A percentile compares a stretch with the other conserved stretches of the same genome.
phyloP scores from a whole-genome alignment of 1,139 yeast species.

The Debaryomyces robertsiae region DNA sequence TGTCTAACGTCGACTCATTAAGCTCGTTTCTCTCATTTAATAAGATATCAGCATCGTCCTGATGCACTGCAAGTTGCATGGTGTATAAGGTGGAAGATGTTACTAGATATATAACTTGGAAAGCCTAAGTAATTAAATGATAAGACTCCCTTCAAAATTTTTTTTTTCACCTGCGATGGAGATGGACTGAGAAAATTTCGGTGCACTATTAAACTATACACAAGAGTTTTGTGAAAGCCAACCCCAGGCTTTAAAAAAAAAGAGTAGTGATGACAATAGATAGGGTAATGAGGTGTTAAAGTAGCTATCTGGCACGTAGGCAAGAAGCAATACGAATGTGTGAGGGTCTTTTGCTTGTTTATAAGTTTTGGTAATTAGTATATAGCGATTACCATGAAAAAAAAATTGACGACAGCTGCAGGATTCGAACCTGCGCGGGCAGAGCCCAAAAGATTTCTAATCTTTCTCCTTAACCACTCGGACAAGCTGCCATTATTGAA shows the following conservation, averaged over 20 bases:
- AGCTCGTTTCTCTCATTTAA: slow-evolving; percentile 74
- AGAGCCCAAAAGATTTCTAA: slow-evolving; percentile 59
- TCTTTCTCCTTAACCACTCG: slow-evolving; percentile 63
- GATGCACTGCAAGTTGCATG: slow-evolving; percentile 68
- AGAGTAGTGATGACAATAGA: no score
- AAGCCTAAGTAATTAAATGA: neutral
- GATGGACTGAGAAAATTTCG: slow-evolving; percentile 8
- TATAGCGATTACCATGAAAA: slow-evolving; percentile 9
- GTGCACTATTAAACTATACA: slow-evolving; percentile 1
- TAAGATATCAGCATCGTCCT: slow-evolving; percentile 72
- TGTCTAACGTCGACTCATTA: slow-evolving; percentile 63
- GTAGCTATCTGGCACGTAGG: no score
- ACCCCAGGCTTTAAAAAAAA: neutral
- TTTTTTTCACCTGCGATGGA: slow-evolving; percentile 10
- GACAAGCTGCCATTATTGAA: slow-evolving; percentile 48
- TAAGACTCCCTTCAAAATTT: slow-evolving; percentile 4
- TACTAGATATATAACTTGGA: neutral
- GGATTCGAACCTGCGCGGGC: slow-evolving; percentile 66
- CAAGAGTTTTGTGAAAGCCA: neutral
- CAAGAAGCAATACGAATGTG: no score
- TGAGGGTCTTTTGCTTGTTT: no score
- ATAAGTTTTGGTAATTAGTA: no score
- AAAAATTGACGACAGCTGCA: slow-evolving; percentile 53
- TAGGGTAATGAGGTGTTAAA: no score
- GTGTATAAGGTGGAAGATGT: slow-evolving; percentile 2